A percentile compares a stretch with the other conserved stretches of the same genome.
phyloP scores from a whole-genome alignment of 306 rosid species.

The Lathyrus aphaca region DNA sequence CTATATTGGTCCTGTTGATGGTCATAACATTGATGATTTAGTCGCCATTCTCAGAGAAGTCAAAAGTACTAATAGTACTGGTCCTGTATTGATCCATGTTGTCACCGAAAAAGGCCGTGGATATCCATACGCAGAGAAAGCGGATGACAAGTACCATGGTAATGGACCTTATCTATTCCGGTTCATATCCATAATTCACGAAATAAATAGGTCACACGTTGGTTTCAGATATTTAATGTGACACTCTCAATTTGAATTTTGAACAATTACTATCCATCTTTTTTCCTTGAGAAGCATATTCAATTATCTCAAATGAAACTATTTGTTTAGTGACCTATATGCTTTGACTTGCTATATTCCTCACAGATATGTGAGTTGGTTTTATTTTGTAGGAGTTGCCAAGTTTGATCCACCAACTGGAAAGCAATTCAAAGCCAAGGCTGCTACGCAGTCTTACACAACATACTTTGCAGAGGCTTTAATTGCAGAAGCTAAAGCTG shows the following conservation, averaged over 20 bases:
- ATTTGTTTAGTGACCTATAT: background rate
- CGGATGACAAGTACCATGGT: constrained; percentile 96
- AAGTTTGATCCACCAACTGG: constrained; percentile 95
- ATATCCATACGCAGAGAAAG: constrained; percentile 93
- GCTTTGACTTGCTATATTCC: constrained; percentile 29
- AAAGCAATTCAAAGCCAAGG: constrained; percentile 74
- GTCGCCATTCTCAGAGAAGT: constrained; percentile 85
- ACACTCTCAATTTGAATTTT: constrained; percentile 3
- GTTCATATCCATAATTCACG: background rate
- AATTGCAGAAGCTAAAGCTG: constrained; percentile 91
- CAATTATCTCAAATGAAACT: background rate
- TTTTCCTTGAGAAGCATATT: constrained; percentile 31
- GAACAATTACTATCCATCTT: constrained; percentile 13
- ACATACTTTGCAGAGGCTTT: constrained; percentile 96
- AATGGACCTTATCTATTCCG: constrained; percentile 28
- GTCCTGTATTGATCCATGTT: constrained; percentile 91
- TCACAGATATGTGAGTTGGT: constrained; percentile 26
- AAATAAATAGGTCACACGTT: constrained; percentile 12
- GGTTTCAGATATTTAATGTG: constrained; percentile 8
- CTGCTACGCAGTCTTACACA: constrained; percentile 79
- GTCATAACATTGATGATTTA: constrained; percentile 94
- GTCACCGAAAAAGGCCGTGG: constrained; percentile 97
- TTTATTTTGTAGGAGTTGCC: constrained; percentile 70
- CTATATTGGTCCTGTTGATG: constrained; percentile 97
- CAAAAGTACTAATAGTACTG: constrained; percentile 79